Evolutionary conservation across 2,329 filamentous ascomycete genomes (phyloP).

Genomic region (Venturia effusa): DNA sequence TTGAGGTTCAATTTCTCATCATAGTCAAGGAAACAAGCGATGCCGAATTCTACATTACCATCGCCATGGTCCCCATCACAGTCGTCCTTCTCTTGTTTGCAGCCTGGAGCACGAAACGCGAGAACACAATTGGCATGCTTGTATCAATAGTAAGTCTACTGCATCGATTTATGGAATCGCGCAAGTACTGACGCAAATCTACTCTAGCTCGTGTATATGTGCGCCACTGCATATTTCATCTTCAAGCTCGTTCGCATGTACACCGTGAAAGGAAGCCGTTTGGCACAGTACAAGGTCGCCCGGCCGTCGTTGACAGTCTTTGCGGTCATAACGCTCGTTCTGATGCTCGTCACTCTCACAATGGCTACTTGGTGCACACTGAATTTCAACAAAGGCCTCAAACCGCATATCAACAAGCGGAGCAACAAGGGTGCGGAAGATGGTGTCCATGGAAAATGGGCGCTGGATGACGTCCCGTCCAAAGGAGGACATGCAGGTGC

Average conservation of each 20-base stretch:
- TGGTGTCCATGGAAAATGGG: constrained; percentile 24
- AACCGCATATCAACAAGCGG: constrained; percentile 63
- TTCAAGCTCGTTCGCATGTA: constrained; percentile 99
- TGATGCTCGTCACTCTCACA: constrained; percentile 79
- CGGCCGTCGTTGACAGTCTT: constrained; percentile 84
- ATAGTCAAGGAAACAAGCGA: constrained; percentile 61
- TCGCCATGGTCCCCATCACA: constrained; percentile 82
- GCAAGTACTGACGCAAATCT: too few species aligned
- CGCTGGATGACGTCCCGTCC: constrained; percentile 37
- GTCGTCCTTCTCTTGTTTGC: constrained; percentile 79
- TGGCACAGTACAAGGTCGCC: constrained; percentile 60
- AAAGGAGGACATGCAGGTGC: constrained; percentile 29
- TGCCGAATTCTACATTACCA: constrained; percentile 74
- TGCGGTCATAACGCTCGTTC: constrained; percentile 79
- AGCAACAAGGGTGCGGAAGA: constrained; percentile 33
- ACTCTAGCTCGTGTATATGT: constrained; percentile 69
- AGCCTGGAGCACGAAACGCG: constrained; percentile 72
- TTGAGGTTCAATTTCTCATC: constrained; percentile 95
- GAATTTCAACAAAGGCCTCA: constrained; percentile 86
- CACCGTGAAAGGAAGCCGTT: constrained; percentile 38
- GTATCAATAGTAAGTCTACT: constrained; percentile 50
- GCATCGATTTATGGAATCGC: too few species aligned
- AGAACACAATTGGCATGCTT: constrained; percentile 70
- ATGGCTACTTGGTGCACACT: constrained; percentile 79
- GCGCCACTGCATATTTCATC: constrained; percentile 85